phyloP scores from a whole-genome alignment of 1,284 basidiomycete genomes.

The Volvariella surrecta region DNA sequence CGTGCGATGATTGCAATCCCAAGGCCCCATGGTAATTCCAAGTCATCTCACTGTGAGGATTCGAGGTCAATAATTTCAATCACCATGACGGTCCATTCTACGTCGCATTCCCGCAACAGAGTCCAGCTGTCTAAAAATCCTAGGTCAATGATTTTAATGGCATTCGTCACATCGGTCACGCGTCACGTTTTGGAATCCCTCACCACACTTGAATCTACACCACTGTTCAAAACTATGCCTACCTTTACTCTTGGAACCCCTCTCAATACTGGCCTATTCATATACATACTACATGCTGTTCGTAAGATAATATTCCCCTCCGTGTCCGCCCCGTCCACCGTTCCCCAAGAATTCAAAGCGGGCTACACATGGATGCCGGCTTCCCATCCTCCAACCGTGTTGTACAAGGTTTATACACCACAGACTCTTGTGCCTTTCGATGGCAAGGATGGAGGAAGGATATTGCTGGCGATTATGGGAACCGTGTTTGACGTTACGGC shows the following conservation, averaged over 20 bases:
- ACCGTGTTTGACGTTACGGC: constrained; percentile 89
- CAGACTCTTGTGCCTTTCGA: constrained; percentile 62
- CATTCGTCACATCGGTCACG: too few relatives aligned
- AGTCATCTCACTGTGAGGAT: too few relatives aligned
- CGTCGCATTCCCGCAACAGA: too few relatives aligned
- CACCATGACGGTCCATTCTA: too few relatives aligned
- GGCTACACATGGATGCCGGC: constrained; percentile 85
- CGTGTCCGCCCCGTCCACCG: constrained; percentile 32
- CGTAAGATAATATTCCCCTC: constrained; percentile 68
- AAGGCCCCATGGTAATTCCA: too few relatives aligned
- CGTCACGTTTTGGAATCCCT: too few relatives aligned
- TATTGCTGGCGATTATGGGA: constrained; percentile 81
- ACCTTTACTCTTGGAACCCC: constrained; percentile 54
- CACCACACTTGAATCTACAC: too few relatives aligned
- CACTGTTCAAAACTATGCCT: constrained; percentile 6
- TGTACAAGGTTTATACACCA: constrained; percentile 73
- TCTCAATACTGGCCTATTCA: constrained; percentile 64
- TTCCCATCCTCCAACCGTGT: constrained; percentile 65
- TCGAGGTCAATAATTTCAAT: too few relatives aligned
- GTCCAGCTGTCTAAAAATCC: too few relatives aligned
- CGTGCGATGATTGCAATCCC: too few relatives aligned
- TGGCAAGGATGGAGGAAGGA: constrained; percentile 62
- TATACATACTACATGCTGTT: constrained; percentile 74
- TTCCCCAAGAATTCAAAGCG: constrained; percentile 66
- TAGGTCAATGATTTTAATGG: too few relatives aligned